Percentiles rank a stretch among this genome's conserved stretches.
These are phyloP conservation scores for Cadophora gregata DNA, from an alignment of 2,329 filamentous ascomycete genomes.

Conservation along the genomic window DNA sequence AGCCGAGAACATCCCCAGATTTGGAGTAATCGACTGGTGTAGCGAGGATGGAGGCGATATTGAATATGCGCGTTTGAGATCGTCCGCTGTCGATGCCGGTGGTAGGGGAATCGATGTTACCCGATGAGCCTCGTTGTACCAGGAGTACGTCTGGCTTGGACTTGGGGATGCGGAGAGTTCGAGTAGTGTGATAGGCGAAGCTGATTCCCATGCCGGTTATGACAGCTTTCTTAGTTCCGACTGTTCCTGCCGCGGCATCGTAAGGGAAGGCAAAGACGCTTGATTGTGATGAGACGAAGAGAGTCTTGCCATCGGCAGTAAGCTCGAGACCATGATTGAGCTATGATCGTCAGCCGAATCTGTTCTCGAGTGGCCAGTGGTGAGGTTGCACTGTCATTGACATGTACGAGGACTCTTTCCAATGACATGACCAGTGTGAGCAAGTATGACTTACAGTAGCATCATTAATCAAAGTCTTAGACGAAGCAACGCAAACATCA, in stretches of 20 bases:
- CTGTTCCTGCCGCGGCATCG: slow-evolving; percentile 20
- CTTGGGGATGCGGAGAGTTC: slow-evolving; percentile 19
- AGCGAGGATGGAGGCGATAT: slow-evolving; percentile 11
- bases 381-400: background rate
- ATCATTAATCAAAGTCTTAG: slow-evolving; percentile 22
- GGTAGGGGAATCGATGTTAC: slow-evolving; percentile 21
- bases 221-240: slow-evolving; percentile 21
- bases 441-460: slow-evolving; percentile 13
- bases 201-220: slow-evolving; percentile 25
- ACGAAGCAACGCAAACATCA: slow-evolving; percentile 20
- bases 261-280: slow-evolving; percentile 27
- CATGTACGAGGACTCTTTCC: background rate
- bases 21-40: slow-evolving; percentile 19
- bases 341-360: background rate
- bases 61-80: slow-evolving; percentile 25
- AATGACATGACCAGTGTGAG: background rate
- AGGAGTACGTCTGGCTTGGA: slow-evolving; percentile 2
- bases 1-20: slow-evolving; percentile 20
- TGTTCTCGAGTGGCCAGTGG: background rate
- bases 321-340: slow-evolving; percentile 29
- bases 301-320: slow-evolving; percentile 28
- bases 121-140: slow-evolving; percentile 18
- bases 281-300: slow-evolving; percentile 22
- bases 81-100: slow-evolving; percentile 17
- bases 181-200: slow-evolving; percentile 23